phyloP scores from a whole-genome alignment of 768 basidiomycete species.

The Hericium erinaceus region DNA sequence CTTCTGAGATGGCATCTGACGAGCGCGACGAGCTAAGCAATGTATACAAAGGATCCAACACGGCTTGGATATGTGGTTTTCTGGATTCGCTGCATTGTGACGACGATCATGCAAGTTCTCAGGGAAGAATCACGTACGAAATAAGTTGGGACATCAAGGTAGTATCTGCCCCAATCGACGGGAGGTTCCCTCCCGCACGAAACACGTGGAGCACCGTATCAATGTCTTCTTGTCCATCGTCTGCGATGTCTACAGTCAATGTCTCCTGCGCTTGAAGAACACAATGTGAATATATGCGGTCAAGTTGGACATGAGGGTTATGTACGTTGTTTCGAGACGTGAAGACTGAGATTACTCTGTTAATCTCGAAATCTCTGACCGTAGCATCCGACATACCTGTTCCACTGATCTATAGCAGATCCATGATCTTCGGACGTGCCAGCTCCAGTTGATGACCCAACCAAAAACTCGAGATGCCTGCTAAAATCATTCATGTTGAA shows the following conservation, averaged over 20 bases:
- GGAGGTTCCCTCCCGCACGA: neutral
- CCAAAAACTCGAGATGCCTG: slow-evolving; percentile 1
- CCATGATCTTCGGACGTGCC: neutral
- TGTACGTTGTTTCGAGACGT: no score
- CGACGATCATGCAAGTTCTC: neutral
- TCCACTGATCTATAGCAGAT: neutral
- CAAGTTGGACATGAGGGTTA: no score
- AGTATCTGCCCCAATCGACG: neutral
- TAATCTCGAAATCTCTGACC: no score
- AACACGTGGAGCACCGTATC: slow-evolving; percentile 12
- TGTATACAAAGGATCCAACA: slow-evolving; percentile 19
- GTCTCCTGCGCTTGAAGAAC: neutral
- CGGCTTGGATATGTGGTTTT: slow-evolving; percentile 19
- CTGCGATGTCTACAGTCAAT: neutral
- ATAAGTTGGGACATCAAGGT: slow-evolving; percentile 7
- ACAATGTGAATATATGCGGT: no score
- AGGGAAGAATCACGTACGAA: slow-evolving; percentile 8
- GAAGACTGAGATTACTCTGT: no score
- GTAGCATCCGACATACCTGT: neutral
- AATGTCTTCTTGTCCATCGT: neutral
- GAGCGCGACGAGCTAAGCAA: slow-evolving; percentile 40
- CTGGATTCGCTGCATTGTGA: slow-evolving; percentile 10
- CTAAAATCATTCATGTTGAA: slow-evolving; percentile 3
- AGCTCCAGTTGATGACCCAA: neutral
- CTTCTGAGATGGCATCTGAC: slow-evolving; percentile 68